Evolutionary conservation across 208 protist genomes (phyloP).

Genomic region (Trypanosoma theileri): DNA sequence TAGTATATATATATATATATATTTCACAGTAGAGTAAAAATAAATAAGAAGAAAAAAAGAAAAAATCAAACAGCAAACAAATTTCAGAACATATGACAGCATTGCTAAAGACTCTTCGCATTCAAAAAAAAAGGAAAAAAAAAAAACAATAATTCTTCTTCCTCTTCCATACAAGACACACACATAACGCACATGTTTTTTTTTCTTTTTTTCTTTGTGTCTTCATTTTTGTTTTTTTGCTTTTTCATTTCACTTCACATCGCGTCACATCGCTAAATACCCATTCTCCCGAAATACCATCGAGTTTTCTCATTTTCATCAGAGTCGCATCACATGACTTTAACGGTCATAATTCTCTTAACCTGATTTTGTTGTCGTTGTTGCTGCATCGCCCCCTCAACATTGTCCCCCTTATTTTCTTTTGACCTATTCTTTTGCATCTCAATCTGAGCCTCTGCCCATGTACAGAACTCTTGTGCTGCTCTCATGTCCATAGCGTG

Average conservation of each 20-base stretch:
- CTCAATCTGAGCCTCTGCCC: conserved; percentile 45
- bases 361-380: neutral
- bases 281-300: too few species aligned
- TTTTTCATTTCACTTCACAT: too few species aligned
- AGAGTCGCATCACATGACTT: neutral
- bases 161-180: too few species aligned
- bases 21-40: neutral
- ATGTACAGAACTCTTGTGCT: conserved; percentile 46
- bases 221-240: too few species aligned
- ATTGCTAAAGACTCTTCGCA: too few species aligned
- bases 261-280: too few species aligned
- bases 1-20: neutral
- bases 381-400: too few species aligned
- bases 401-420: neutral
- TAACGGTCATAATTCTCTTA: conserved; percentile 19
- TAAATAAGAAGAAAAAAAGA: conserved; percentile 11
- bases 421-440: conserved; percentile 10
- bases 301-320: neutral
- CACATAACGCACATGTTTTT: too few species aligned
- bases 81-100: too few species aligned
- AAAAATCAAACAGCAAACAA: neutral
- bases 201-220: too few species aligned
- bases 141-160: too few species aligned
- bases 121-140: too few species aligned
- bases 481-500: conserved; percentile 40